Percentiles rank a stretch among this genome's conserved stretches.
Conservation (phyloP, 176 grass and related monocot genomes). For the Tillandsia leiboldiana region DNA sequence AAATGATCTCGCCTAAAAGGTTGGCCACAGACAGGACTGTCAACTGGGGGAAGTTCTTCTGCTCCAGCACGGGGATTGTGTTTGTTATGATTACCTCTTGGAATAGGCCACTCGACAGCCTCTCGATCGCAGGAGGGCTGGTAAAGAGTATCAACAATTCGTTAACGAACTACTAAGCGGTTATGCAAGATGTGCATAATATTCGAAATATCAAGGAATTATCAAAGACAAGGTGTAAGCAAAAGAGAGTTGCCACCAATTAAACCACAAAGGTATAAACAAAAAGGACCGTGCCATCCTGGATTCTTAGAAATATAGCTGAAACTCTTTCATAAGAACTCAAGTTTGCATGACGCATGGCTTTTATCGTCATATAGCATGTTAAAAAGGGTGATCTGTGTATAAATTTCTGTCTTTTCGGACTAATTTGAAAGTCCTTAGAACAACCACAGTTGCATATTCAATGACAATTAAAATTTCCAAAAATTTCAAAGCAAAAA, state of each 20-base stretch:
- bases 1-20: constrained; percentile 94
- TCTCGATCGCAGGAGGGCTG: constrained; percentile 90
- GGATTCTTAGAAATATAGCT: no score
- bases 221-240: background rate
- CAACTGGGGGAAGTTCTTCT: constrained; percentile 78
- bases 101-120: constrained; percentile 88
- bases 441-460: no score
- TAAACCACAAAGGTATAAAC: no score
- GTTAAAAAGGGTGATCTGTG: no score
- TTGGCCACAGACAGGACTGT: constrained; percentile 94
- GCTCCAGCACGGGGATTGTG: constrained; percentile 70
- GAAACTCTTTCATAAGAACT: no score
- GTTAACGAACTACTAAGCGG: background rate
- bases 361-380: no score
- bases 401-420: no score
- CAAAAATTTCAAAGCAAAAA: background rate
- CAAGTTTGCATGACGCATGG: no score
- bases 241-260: no score
- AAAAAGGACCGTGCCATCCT: no score
- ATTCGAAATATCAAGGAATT: background rate
- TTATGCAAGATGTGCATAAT: background rate
- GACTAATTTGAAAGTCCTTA: no score
- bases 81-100: constrained; percentile 99
- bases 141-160: constrained; percentile 17
- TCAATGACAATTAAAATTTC: no score